Conservation (phyloP, 73 alveolate genomes). For the Paramecium sexaurelia region DNA sequence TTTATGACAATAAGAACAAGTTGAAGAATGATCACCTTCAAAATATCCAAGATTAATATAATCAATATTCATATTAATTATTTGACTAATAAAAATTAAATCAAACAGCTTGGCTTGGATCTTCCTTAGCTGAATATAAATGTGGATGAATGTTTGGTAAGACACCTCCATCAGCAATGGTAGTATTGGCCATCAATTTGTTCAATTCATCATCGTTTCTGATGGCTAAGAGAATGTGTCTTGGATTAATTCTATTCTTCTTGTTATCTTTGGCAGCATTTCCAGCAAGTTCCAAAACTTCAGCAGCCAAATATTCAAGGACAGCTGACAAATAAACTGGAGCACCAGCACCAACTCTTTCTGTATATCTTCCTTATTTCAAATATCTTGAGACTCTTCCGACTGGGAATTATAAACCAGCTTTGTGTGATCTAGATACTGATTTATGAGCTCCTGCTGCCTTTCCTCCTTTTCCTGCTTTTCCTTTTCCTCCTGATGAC, state of each 20-base stretch:
- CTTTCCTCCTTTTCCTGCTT: conserved; percentile 86
- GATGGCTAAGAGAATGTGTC: conserved; percentile 83
- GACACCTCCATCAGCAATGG: conserved; percentile 91
- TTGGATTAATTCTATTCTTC: conserved; percentile 81
- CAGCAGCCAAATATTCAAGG: conserved; percentile 84
- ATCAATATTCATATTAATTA: neutral
- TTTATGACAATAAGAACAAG: neutral
- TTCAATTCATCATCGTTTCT: conserved; percentile 81
- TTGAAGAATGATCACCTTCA: neutral
- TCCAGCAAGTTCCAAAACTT: conserved; percentile 88
- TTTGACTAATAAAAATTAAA: neutral
- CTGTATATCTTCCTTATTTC: conserved; percentile 88
- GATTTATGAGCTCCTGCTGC: conserved; percentile 84
- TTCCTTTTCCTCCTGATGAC: conserved; percentile 78
- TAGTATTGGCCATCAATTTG: conserved; percentile 85
- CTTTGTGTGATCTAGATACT: conserved; percentile 76
- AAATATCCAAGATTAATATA: neutral
- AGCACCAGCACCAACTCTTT: conserved; percentile 92
- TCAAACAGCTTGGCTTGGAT: conserved; percentile 57
- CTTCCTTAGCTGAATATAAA: conserved; percentile 61
- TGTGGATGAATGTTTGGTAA: conserved; percentile 81
- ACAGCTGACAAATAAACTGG: conserved; percentile 92
- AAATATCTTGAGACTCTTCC: conserved; percentile 87
- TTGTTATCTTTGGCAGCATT: conserved; percentile 80
- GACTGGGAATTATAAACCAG: conserved; percentile 93